Percentiles rank a stretch among this genome's conserved stretches.
These are phyloP conservation scores for Alternaria brassicae DNA, from an alignment of 2,329 filamentous ascomycete species.

Conservation along the genomic window DNA sequence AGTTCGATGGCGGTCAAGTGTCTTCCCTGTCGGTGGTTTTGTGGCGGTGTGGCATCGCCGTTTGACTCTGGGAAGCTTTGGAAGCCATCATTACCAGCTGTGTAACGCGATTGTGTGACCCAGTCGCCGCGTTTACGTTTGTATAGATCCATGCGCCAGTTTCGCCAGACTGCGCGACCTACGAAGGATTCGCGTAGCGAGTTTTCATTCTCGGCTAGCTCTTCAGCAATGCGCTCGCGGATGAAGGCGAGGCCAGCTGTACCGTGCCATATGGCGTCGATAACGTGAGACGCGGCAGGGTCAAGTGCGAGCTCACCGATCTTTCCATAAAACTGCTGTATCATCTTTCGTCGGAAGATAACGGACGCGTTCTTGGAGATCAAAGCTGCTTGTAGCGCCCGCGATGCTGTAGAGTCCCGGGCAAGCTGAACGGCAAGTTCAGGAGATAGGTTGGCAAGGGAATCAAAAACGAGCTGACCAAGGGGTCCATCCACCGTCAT, in stretches of 20 bases:
- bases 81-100: constrained; percentile 60
- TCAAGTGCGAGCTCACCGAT: constrained; percentile 68
- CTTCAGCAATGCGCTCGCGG: constrained; percentile 70
- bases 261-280: constrained; percentile 70
- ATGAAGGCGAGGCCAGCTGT: constrained; percentile 70
- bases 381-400: constrained; percentile 70
- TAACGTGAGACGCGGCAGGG: constrained; percentile 69
- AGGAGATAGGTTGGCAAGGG: constrained; percentile 60
- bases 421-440: constrained; percentile 66
- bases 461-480: constrained; percentile 73
- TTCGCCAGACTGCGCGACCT: constrained; percentile 73
- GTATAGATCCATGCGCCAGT: constrained; percentile 77
- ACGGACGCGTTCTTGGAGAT: constrained; percentile 61
- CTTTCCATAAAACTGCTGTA: constrained; percentile 67
- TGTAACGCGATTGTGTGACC: constrained; percentile 65
- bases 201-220: constrained; percentile 66
- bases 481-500: constrained; percentile 74
- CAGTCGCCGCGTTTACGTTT: constrained; percentile 69
- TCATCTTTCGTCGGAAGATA: constrained; percentile 68
- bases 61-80: constrained; percentile 57
- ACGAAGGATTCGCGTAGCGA: constrained; percentile 68
- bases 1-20: constrained; percentile 58
- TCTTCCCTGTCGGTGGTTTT: constrained; percentile 31
- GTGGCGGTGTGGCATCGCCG: constrained; percentile 20
- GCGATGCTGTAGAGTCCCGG: constrained; percentile 64